Conservation (phyloP, 495 filamentous ascomycete species). For the Penicillium turbatum region DNA sequence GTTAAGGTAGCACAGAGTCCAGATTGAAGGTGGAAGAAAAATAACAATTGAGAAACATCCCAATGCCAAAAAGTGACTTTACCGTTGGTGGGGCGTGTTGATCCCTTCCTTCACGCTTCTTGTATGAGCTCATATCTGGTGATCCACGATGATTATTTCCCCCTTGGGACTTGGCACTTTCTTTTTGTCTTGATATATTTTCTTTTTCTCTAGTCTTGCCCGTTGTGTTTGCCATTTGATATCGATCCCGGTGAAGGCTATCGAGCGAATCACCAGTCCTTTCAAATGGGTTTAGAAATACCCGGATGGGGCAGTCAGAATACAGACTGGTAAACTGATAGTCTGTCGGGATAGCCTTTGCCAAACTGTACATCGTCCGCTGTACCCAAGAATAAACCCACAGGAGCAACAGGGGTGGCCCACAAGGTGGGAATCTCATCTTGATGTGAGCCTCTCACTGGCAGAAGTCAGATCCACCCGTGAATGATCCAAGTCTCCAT, state of each 20-base stretch:
- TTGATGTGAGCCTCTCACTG: conserved; percentile 12
- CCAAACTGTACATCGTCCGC: neutral
- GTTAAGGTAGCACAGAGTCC: too few species aligned
- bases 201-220: neutral
- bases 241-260: neutral
- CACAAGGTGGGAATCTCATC: conserved; percentile 13
- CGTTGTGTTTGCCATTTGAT: neutral
- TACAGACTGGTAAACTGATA: neutral
- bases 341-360: too few species aligned
- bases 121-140: conserved; percentile 13
- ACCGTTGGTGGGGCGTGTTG: conserved; percentile 19
- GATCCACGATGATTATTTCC: conserved; percentile 13
- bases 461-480: conserved; percentile 16
- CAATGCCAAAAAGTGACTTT: neutral
- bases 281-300: neutral
- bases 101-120: conserved; percentile 13
- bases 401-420: conserved; percentile 4
- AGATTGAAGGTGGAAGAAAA: neutral
- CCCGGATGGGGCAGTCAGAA: neutral
- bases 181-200: conserved; percentile 1
- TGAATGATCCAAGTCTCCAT: conserved; percentile 19
- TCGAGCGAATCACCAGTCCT: neutral
- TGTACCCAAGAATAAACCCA: conserved; percentile 13
- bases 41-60: neutral
- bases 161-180: conserved; percentile 7